Evolutionary conservation across 257 asterid species (phyloP).

Genomic region (Solanum paucissectum): DNA sequence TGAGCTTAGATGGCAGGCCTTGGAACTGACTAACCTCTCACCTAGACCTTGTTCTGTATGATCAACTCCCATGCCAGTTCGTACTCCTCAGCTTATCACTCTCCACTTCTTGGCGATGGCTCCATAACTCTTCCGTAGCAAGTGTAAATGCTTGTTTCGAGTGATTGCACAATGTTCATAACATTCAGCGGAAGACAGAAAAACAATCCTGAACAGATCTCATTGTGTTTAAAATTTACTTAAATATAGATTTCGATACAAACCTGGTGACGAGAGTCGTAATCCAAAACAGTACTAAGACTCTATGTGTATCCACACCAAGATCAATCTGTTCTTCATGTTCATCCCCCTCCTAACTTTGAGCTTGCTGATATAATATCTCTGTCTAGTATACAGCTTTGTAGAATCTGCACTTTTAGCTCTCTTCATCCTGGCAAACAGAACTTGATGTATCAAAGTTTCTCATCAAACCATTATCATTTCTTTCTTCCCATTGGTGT

Average conservation of each 20-base stretch:
- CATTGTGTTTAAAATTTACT: not conserved
- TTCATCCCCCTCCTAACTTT: too few species aligned
- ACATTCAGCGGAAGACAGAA: not conserved
- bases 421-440: not conserved
- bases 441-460: not conserved
- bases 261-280: not conserved
- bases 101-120: conserved; percentile 2
- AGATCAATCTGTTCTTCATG: too few species aligned
- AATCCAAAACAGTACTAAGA: not conserved
- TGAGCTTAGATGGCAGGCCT: conserved; percentile 71
- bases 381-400: too few species aligned
- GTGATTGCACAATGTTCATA: not conserved
- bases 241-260: not conserved
- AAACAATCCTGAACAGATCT: not conserved
- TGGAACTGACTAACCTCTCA: conserved; percentile 77
- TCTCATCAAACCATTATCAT: not conserved
- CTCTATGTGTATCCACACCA: too few species aligned
- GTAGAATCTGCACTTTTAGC: not conserved
- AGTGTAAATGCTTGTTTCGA: not conserved
- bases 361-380: too few species aligned
- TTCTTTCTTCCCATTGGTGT: not conserved
- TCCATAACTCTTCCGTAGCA: not conserved
- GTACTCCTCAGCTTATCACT: conserved; percentile 9
- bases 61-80: conserved; percentile 21
- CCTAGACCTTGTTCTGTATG: conserved; percentile 29